Base-by-base conservation (phyloP, 2,329 filamentous ascomycete species). In the Mycosphaerelloides madeirae region DNA sequence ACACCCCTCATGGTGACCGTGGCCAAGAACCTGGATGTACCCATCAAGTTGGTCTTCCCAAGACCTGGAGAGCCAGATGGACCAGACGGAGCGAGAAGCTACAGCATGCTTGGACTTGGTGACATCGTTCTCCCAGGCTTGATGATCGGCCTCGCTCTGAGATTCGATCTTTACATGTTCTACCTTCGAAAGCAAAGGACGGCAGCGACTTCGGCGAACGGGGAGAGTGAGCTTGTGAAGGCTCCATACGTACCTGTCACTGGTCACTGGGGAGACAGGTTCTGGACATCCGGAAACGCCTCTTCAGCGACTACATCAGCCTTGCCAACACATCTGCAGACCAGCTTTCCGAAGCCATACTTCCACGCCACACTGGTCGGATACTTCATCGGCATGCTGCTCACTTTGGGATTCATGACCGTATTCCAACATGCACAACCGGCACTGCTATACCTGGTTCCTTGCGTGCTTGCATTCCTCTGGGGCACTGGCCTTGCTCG, bases 121-220 rank as follows among this genome's bases (percentile, higher is more conserved):
- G 91, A 98, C 61, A 86, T 98, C 46, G 86, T 95, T 1, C 75
- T 98, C 3, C 91, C 91, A 0, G 93, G 91, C 7, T 88, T 97
- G 60, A 83, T 96, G 68, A 84, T 97, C 50, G 87, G 80, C 1
- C 77, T 96, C 32, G 87, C 90, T 2, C 73, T 98, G 18, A 81
- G 91, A n/a, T 95, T 95, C 57, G 91, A 98, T 62, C 74, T 95
- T 6, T 93, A 87, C 70, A 74, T 88, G 42, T 82, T 85, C 69
- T 97, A 97, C 62, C 74, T 84, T 29, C 75, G 75, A 31, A 82
- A 86, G 60, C 76, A 82, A 62, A 76, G 72, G 33, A 29, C 65
- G n/a, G 39, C 28, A 6, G 38, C 42, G 70, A 2, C 68, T 67
- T 13, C 83, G 77, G 41, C 20, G 12, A 34, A 28, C 13, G 31